Percentiles rank a stretch among this genome's conserved stretches.
Evolutionary conservation across 2,329 filamentous ascomycete genomes (phyloP).

Genomic region (Exophiala alcalophila): DNA sequence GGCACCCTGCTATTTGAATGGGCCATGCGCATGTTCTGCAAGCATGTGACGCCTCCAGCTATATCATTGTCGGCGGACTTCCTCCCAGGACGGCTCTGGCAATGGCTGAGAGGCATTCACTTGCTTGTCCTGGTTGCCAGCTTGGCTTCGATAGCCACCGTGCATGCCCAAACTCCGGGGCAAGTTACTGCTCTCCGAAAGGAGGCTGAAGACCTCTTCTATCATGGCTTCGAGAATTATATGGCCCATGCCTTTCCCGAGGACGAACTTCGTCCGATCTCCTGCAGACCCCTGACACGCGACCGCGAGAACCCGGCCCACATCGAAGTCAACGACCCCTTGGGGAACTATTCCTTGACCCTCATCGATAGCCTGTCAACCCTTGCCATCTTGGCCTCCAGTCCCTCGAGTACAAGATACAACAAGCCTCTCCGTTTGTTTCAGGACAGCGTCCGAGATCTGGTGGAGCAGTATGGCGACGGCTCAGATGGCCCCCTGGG

Average conservation of each 20-base stretch:
- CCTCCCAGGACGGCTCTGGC: conserved; percentile 1
- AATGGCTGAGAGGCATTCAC: conserved; percentile 18
- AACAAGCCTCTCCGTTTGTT: conserved; percentile 69
- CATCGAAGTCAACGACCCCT: conserved; percentile 86
- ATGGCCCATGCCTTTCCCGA: conserved; percentile 92
- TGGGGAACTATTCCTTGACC: conserved; percentile 95
- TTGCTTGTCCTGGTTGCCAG: conserved; percentile 14
- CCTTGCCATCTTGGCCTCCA: conserved; percentile 83
- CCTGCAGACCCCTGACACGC: conserved; percentile 79
- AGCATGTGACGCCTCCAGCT: conserved; percentile 22
- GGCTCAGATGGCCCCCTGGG: conserved; percentile 67
- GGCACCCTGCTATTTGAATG: conserved; percentile 13
- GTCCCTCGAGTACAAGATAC: conserved; percentile 53
- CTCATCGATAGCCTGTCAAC: conserved; percentile 94
- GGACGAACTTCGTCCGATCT: conserved; percentile 85
- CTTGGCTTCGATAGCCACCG: conserved; percentile 16
- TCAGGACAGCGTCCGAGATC: conserved; percentile 70
- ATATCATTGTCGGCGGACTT: conserved; percentile 6
- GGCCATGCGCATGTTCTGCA: conserved; percentile 24
- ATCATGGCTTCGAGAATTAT: conserved; percentile 95
- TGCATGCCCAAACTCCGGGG: conserved; percentile 21
- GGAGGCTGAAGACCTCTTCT: conserved; percentile 72
- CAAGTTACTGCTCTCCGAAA: conserved; percentile 34
- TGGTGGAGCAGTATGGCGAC: conserved; percentile 84
- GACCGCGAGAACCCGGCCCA: conserved; percentile 75